phyloP scores from a whole-genome alignment of 805 yeast genomes.

The Candida broadrunensis region DNA sequence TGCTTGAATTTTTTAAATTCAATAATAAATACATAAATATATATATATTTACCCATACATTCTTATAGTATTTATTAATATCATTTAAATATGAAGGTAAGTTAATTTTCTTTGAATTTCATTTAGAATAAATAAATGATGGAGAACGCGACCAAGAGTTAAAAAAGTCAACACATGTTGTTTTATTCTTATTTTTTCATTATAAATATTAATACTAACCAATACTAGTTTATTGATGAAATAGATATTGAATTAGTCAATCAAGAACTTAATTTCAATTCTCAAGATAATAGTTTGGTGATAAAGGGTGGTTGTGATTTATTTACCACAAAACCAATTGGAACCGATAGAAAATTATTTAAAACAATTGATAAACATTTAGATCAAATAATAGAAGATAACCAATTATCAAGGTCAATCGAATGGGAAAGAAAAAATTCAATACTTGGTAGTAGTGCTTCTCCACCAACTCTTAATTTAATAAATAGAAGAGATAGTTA shows the following conservation, averaged over 20 bases:
- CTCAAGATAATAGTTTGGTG: slow-evolving; percentile 40
- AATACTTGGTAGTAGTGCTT: slow-evolving; percentile 36
- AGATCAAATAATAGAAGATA: slow-evolving; percentile 49
- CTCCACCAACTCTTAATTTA: slow-evolving; percentile 19
- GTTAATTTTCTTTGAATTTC: no score
- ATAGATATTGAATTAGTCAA: slow-evolving; percentile 89
- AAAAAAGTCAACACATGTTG: no score
- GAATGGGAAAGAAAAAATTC: slow-evolving; percentile 39
- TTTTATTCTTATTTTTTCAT: no score
- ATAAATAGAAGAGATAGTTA: slow-evolving; percentile 19
- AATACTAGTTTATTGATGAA: slow-evolving; percentile 77
- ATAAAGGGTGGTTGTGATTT: slow-evolving; percentile 89
- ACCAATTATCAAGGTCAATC: slow-evolving; percentile 35
- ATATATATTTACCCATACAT: no score
- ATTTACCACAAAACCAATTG: slow-evolving; percentile 91
- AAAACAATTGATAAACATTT: slow-evolving; percentile 83
- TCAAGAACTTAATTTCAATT: slow-evolving; percentile 71
- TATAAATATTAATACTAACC: slow-evolving; percentile 6
- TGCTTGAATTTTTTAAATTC: no score
- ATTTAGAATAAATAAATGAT: no score
- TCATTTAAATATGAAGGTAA: no score
- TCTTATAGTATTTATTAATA: no score
- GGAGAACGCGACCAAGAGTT: no score
- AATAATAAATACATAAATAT: no score
- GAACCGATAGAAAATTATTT: slow-evolving; percentile 84